phyloP scores from a whole-genome alignment of 2,329 filamentous ascomycete species.

The Fusarium praegraminearum region DNA sequence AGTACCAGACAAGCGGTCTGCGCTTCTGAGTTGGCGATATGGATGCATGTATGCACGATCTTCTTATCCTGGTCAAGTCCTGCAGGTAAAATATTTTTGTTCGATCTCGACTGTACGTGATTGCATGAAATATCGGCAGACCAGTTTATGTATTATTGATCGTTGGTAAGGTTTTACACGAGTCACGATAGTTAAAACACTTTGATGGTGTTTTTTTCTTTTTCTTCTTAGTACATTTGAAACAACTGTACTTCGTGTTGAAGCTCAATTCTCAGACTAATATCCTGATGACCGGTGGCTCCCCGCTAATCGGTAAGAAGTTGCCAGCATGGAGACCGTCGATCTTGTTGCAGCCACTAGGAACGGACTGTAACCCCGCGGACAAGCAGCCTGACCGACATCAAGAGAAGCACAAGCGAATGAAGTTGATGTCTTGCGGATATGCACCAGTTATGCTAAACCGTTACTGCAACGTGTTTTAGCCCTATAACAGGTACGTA shows the following conservation, averaged over 20 bases:
- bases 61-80: constrained; percentile 27
- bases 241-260: not conserved
- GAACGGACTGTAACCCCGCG: not conserved
- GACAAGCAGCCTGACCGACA: constrained; percentile 31
- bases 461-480: constrained; percentile 14
- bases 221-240: not conserved
- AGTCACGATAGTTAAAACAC: not conserved
- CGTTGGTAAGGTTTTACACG: not conserved
- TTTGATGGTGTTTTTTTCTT: too few relatives aligned
- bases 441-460: constrained; percentile 15
- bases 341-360: constrained; percentile 5
- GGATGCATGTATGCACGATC: constrained; percentile 44
- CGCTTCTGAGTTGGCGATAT: constrained; percentile 46
- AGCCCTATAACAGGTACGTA: constrained; percentile 7
- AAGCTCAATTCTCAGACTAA: not conserved
- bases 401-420: constrained; percentile 19
- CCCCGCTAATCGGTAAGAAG: constrained; percentile 1
- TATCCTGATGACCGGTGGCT: not conserved
- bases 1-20: constrained; percentile 44
- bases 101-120: not conserved
- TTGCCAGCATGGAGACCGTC: not conserved
- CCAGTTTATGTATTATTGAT: not conserved
- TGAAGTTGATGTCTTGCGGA: constrained; percentile 12
- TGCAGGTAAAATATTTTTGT: constrained; percentile 28
- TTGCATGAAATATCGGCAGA: not conserved